phyloP scores from a whole-genome alignment of 768 basidiomycete species.

The Leccinum incarnatum region DNA sequence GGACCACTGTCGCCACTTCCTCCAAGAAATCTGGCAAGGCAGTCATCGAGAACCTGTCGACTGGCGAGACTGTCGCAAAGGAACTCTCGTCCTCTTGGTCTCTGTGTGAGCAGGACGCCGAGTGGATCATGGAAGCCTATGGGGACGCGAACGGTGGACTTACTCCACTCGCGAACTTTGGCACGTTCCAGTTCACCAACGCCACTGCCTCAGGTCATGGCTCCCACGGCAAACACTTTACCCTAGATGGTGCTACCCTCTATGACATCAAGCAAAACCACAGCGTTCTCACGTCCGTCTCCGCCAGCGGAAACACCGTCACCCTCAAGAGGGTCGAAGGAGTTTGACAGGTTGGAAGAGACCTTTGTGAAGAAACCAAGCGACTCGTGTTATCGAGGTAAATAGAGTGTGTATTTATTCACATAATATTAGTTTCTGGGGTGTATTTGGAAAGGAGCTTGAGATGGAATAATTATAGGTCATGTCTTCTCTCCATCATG shows the following conservation, averaged over 20 bases:
- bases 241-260: not conserved
- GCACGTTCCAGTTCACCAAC: not conserved
- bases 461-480: not conserved
- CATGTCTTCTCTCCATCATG: not conserved
- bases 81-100: not conserved
- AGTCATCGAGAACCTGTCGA: not conserved
- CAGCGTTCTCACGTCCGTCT: not conserved
- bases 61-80: not conserved
- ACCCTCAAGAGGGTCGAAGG: not conserved
- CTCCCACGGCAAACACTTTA: not conserved
- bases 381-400: not conserved
- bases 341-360: not conserved
- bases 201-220: not conserved
- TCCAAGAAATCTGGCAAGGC: not conserved
- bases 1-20: not conserved
- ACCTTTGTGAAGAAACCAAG: not conserved
- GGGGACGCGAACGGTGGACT: not conserved
- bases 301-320: not conserved
- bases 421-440: no score
- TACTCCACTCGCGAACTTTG: not conserved
- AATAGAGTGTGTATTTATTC: not conserved
- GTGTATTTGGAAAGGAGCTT: not conserved
- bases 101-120: not conserved
- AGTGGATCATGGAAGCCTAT: not conserved
- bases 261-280: not conserved